These are phyloP conservation scores for Cyclocybe cylindracea DNA, from an alignment of 768 basidiomycete species.

Conservation along the genomic window DNA sequence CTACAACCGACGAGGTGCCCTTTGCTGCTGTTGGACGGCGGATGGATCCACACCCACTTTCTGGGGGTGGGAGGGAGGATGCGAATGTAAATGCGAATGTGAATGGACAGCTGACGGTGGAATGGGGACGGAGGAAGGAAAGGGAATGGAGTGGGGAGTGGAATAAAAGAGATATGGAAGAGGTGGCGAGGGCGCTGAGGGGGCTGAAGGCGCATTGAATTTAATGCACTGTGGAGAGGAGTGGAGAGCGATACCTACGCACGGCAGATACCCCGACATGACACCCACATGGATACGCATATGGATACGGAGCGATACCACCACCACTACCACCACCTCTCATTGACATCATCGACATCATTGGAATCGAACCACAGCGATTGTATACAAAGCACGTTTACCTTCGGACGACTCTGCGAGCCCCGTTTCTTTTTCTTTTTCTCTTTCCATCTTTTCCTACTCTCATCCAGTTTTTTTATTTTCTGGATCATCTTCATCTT, in stretches of 20 bases:
- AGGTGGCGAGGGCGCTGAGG: conserved; percentile 30
- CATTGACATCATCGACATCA: background rate
- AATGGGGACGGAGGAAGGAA: conserved; percentile 30
- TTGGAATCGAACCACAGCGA: background rate
- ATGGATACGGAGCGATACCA: background rate
- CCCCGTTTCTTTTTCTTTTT: no score
- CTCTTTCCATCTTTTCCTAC: no score
- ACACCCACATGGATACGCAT: no score
- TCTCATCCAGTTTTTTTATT: no score
- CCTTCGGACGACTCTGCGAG: no score
- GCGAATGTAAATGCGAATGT: no score
- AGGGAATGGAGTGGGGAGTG: conserved; percentile 41
- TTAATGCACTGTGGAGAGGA: background rate
- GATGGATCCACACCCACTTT: background rate
- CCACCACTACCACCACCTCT: background rate
- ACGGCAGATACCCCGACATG: no score
- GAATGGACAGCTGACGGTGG: conserved; percentile 2
- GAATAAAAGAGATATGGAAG: conserved; percentile 37
- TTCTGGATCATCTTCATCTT: no score
- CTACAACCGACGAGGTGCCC: background rate
- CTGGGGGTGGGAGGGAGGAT: background rate
- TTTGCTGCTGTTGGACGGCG: background rate
- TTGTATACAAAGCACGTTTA: no score
- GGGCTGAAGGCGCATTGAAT: conserved; percentile 17
- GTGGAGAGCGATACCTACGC: background rate